phyloP scores from a whole-genome alignment of 208 protist species.

The Trypanosoma conorhini region DNA sequence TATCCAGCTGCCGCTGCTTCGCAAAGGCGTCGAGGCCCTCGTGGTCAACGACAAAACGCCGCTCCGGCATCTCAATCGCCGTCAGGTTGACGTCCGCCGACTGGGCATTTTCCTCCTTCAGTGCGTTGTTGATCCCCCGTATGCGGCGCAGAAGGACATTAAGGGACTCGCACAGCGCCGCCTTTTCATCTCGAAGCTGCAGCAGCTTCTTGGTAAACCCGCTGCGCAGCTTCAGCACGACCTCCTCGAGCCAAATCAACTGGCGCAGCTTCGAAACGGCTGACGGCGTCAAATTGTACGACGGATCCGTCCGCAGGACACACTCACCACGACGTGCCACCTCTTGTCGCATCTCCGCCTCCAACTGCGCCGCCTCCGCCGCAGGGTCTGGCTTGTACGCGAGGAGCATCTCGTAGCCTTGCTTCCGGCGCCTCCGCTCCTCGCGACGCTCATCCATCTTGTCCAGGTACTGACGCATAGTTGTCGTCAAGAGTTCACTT shows the following conservation, averaged over 20 bases:
- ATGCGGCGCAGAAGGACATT: constrained; percentile 68
- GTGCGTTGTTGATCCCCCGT: constrained; percentile 68
- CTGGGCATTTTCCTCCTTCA: constrained; percentile 42
- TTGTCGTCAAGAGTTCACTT: constrained; percentile 45
- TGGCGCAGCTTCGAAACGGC: constrained; percentile 93
- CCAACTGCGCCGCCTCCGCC: constrained; percentile 77
- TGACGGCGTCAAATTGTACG: constrained; percentile 91
- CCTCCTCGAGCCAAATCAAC: constrained; percentile 91
- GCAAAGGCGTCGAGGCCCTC: constrained; percentile 70
- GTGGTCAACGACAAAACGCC: constrained; percentile 56
- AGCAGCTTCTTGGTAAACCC: constrained; percentile 94
- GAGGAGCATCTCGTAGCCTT: constrained; percentile 66
- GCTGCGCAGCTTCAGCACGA: constrained; percentile 76
- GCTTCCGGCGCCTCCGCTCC: constrained; percentile 70
- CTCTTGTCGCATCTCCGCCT: constrained; percentile 66
- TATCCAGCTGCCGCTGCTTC: constrained; percentile 47
- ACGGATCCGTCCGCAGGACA: constrained; percentile 89
- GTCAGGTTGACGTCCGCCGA: constrained; percentile 30
- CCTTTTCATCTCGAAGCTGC: constrained; percentile 89
- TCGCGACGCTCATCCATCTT: constrained; percentile 89
- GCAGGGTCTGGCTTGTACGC: constrained; percentile 74
- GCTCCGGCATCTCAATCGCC: constrained; percentile 71
- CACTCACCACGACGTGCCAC: constrained; percentile 90
- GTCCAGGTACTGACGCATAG: constrained; percentile 79
- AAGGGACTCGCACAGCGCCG: constrained; percentile 59